These are phyloP conservation scores for Yamadazyma diddensiae DNA, from an alignment of 1,139 yeast species.

Conservation along the genomic window DNA sequence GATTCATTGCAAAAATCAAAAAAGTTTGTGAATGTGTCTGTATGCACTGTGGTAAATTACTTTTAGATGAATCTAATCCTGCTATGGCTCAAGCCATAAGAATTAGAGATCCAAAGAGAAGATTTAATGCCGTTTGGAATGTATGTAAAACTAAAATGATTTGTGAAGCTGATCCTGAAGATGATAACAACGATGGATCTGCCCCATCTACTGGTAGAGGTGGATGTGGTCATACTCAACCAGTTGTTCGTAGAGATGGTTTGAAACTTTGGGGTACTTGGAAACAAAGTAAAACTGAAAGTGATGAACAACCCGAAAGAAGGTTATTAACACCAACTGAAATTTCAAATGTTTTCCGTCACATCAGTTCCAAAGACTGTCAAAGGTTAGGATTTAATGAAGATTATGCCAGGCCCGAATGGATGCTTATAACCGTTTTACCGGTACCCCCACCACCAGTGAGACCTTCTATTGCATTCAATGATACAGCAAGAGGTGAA, in stretches of 20 bases:
- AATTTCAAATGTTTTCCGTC: constrained; percentile 87
- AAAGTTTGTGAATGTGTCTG: constrained; percentile 96
- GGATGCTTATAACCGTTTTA: constrained; percentile 94
- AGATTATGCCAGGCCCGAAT: constrained; percentile 97
- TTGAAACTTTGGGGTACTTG: constrained; percentile 95
- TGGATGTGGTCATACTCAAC: constrained; percentile 98
- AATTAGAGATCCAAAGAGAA: constrained; percentile 89
- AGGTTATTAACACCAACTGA: constrained; percentile 86
- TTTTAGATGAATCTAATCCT: constrained; percentile 83
- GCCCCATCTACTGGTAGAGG: constrained; percentile 70
- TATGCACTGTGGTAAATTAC: constrained; percentile 95
- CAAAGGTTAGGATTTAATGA: constrained; percentile 82
- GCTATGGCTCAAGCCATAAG: constrained; percentile 86
- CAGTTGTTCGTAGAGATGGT: constrained; percentile 94
- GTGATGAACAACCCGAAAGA: constrained; percentile 90
- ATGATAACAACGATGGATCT: constrained; percentile 23
- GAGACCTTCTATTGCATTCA: constrained; percentile 96
- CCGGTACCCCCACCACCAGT: constrained; percentile 99
- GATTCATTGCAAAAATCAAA: constrained; percentile 88
- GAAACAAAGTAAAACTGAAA: constrained; percentile 72
- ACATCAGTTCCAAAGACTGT: constrained; percentile 83
- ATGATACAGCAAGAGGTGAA: constrained; percentile 98
- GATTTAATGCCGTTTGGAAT: constrained; percentile 96
- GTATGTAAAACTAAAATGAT: constrained; percentile 89
- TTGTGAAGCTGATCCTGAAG: constrained; percentile 84